These are phyloP conservation scores for Cornus suecica DNA, from an alignment of 148 eudicot genomes.

Conservation along the genomic window DNA sequence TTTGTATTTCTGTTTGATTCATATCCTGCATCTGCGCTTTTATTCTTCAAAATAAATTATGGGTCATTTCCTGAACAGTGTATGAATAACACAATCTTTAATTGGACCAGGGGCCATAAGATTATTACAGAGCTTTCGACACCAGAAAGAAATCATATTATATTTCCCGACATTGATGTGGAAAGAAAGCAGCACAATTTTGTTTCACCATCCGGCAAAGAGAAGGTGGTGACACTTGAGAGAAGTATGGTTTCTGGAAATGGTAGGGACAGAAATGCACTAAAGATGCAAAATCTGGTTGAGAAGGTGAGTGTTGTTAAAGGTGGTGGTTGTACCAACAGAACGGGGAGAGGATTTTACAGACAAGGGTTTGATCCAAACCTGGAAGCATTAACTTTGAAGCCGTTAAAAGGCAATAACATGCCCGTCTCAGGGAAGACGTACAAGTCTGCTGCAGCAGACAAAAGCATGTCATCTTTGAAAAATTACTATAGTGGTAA, in stretches of 20 bases:
- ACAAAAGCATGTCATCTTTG: conserved; percentile 7
- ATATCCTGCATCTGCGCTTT: no score
- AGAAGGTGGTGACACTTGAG: conserved; percentile 10
- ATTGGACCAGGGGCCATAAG: conserved; percentile 57
- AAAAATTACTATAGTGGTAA: conserved; percentile 16
- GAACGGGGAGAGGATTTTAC: conserved; percentile 1
- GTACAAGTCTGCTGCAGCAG: conserved; percentile 5
- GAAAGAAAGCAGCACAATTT: conserved; percentile 18
- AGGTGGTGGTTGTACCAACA: conserved; percentile 22
- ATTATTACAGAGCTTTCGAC: conserved; percentile 56
- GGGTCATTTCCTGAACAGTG: neutral
- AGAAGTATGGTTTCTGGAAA: conserved; percentile 18
- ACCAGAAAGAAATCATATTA: conserved; percentile 63
- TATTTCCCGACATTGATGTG: conserved; percentile 37
- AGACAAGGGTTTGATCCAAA: neutral
- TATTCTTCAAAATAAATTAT: no score
- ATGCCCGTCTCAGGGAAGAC: neutral
- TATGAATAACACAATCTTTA: neutral
- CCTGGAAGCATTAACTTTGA: neutral
- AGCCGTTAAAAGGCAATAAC: conserved; percentile 1
- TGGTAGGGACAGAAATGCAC: conserved; percentile 9
- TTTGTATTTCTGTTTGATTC: no score
- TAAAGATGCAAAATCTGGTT: conserved; percentile 22
- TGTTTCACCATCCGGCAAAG: conserved; percentile 10
- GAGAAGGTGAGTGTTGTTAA: conserved; percentile 8